A percentile compares a stretch with the other conserved stretches of the same genome.
Conservation (phyloP, 2,329 filamentous ascomycete species). For the Didymella glomerata region DNA sequence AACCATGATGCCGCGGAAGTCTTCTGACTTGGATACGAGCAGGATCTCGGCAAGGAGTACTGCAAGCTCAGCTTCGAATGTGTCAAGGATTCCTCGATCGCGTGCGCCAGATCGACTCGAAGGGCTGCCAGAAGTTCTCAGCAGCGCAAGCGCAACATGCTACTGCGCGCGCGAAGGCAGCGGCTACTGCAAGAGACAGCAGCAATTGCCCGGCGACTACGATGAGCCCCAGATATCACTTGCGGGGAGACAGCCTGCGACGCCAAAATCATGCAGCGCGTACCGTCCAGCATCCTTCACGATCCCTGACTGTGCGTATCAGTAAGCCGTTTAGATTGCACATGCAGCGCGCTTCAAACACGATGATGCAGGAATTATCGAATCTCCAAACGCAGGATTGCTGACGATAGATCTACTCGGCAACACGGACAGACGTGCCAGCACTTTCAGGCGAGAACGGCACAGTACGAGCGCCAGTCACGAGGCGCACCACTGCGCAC, state of each 20-base stretch:
- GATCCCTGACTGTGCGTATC: not conserved
- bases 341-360: conserved; percentile 7
- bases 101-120: not conserved
- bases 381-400: conserved; percentile 3
- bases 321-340: conserved; percentile 5
- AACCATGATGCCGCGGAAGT: not conserved
- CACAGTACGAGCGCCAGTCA: conserved; percentile 15
- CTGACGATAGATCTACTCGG: conserved; percentile 5
- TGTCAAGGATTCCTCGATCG: not conserved
- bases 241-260: not conserved
- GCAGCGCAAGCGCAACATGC: not conserved
- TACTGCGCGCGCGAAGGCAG: conserved; percentile 2
- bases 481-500: conserved; percentile 1
- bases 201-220: not conserved
- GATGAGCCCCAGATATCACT: not conserved
- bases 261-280: not conserved
- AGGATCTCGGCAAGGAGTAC: not conserved
- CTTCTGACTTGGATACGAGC: conserved; percentile 8
- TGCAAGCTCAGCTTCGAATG: not conserved
- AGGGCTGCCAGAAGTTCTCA: not conserved
- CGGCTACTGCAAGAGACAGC: not conserved
- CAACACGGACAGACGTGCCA: not conserved
- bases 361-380: conserved; percentile 12
- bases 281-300: not conserved
- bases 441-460: conserved; percentile 10